Evolutionary conservation across 148 eudicot species (phyloP).

Genomic region (Vaccinium myrtillus): DNA sequence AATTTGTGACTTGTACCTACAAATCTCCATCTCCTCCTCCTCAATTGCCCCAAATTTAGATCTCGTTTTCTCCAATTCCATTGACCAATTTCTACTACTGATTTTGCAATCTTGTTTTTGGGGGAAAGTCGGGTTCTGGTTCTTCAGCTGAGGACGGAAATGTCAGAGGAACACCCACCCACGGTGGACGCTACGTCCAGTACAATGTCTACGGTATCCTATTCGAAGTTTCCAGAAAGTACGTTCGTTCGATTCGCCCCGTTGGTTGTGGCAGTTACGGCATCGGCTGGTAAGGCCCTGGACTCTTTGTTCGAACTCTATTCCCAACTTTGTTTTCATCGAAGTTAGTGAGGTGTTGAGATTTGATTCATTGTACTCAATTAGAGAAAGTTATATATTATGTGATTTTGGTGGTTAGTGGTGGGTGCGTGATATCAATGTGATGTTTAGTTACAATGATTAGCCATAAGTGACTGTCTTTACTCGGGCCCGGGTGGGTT

Average conservation of each 20-base stretch:
- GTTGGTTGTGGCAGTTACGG: conserved; percentile 98
- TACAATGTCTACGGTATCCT: conserved; percentile 85
- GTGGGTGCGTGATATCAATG: neutral
- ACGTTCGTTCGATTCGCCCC: conserved; percentile 91
- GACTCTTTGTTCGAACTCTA: neutral
- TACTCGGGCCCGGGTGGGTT: neutral
- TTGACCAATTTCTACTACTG: neutral
- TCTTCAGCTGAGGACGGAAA: conserved; percentile 14
- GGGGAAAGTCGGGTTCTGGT: conserved; percentile 43
- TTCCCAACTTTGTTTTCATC: neutral
- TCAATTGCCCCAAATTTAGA: neutral
- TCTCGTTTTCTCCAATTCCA: neutral
- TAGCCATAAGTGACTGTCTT: neutral
- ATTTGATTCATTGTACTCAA: neutral
- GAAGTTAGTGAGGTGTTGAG: neutral
- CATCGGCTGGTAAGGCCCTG: conserved; percentile 67
- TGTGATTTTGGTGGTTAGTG: neutral
- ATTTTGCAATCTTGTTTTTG: neutral
- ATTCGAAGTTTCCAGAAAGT: conserved; percentile 85
- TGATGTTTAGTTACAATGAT: neutral
- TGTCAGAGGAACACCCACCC: conserved; percentile 55
- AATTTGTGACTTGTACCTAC: neutral
- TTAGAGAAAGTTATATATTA: neutral
- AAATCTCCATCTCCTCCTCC: neutral
- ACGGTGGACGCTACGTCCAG: conserved; percentile 85